phyloP scores from a whole-genome alignment of 441 rosid genomes.

The Gossypium trilobum region DNA sequence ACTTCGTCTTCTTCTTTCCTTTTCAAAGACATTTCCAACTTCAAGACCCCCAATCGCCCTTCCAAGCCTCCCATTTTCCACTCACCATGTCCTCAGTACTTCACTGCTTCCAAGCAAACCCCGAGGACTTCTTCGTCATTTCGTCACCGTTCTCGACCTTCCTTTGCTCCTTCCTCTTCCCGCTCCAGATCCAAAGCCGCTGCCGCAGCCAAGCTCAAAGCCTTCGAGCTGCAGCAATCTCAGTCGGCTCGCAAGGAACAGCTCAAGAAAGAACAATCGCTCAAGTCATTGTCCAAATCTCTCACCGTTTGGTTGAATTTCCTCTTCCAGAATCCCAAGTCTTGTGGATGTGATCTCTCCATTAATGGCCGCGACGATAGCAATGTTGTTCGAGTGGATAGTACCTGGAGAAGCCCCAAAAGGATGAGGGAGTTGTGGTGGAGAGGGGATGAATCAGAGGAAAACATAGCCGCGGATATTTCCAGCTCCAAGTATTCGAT shows the following conservation, averaged over 20 bases:
- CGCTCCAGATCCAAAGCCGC: conserved; percentile 20
- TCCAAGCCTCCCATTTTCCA: conserved; percentile 23
- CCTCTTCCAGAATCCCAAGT: conserved; percentile 49
- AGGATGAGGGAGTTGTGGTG: conserved; percentile 47
- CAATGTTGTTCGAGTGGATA: conserved; percentile 31
- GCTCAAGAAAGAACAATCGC: conserved; percentile 46
- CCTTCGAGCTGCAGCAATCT: conserved; percentile 67
- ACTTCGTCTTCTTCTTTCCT: conserved; percentile 19
- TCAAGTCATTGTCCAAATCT: conserved; percentile 59
- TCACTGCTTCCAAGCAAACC: conserved; percentile 57
- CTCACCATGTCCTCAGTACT: conserved; percentile 44
- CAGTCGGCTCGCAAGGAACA: conserved; percentile 64
- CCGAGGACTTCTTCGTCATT: conserved; percentile 30
- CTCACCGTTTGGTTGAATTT: conserved; percentile 82
- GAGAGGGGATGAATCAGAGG: conserved; percentile 27
- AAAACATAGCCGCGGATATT: conserved; percentile 19
- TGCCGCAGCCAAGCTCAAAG: conserved; percentile 43
- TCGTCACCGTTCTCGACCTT: conserved; percentile 26
- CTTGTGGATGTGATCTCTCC: conserved; percentile 45
- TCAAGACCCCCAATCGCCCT: conserved; percentile 65
- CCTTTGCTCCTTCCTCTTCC: conserved; percentile 24
- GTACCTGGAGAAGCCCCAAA: conserved; percentile 62
- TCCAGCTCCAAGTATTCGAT: conserved; percentile 28
- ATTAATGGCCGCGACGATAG: conserved; percentile 12
- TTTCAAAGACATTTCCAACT: conserved; percentile 63